These are phyloP conservation scores for Panicum miliaceum DNA, from an alignment of 176 grass and related monocot species.

Conservation along the genomic window DNA sequence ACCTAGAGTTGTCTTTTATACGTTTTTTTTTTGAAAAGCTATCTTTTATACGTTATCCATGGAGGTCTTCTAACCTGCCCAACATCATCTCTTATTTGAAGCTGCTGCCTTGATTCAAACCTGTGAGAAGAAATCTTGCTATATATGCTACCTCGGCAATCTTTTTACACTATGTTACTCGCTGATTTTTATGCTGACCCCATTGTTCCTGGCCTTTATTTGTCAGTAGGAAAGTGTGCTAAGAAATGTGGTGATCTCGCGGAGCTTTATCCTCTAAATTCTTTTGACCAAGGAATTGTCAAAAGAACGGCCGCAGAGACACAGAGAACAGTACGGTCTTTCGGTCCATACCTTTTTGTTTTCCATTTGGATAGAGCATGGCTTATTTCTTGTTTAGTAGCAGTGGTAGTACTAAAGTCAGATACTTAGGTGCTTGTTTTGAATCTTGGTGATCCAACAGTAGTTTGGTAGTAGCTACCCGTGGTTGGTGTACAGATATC, in stretches of 20 bases:
- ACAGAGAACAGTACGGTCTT: no score
- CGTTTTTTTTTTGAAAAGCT: no score
- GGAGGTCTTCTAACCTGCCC: background rate
- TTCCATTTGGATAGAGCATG: background rate
- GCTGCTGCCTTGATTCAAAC: background rate
- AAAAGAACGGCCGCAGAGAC: background rate
- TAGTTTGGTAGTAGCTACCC: background rate
- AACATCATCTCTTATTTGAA: background rate
- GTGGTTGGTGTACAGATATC: constrained; percentile 7
- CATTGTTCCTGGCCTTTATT: background rate
- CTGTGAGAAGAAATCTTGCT: background rate
- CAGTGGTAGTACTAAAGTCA: background rate
- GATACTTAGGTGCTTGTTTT: background rate
- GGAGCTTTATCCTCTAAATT: background rate
- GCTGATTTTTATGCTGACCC: background rate
- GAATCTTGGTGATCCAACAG: background rate
- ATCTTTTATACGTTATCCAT: constrained; percentile 3
- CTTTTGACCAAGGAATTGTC: background rate
- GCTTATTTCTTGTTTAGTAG: background rate
- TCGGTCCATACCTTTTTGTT: background rate
- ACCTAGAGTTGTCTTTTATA: no score
- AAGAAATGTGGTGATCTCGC: background rate
- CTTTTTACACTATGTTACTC: background rate
- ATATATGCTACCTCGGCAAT: background rate
- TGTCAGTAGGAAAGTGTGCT: background rate